These are phyloP conservation scores for Colletotrichum melonis DNA, from an alignment of 2,329 filamentous ascomycete species.

Conservation along the genomic window DNA sequence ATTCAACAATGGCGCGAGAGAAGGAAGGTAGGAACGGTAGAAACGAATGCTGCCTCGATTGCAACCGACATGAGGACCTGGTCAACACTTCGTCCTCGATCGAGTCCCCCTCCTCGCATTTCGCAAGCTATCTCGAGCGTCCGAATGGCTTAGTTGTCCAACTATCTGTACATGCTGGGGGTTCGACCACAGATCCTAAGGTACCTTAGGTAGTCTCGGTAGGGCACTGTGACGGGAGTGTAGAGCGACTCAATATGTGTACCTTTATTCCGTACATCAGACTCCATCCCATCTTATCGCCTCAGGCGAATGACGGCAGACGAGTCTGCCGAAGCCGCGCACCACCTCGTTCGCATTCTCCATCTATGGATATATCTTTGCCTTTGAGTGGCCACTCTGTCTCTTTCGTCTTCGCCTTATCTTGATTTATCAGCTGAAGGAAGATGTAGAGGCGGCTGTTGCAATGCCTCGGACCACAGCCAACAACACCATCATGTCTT, in stretches of 20 bases:
- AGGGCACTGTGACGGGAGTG: not conserved
- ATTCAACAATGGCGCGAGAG: not conserved
- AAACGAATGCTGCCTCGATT: not conserved
- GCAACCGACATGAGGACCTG: not conserved
- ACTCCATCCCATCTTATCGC: constrained; percentile 25
- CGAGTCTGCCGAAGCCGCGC: constrained; percentile 7
- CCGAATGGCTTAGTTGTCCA: not conserved
- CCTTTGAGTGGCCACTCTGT: not conserved
- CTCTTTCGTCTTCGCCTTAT: constrained; percentile 13
- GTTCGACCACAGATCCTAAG: not conserved
- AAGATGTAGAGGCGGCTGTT: not conserved
- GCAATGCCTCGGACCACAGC: not conserved
- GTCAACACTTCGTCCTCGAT: not conserved
- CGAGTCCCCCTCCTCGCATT: not conserved
- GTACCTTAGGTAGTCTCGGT: too few species aligned
- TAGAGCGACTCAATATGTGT: not conserved
- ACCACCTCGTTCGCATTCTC: constrained; percentile 1
- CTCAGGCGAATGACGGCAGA: constrained; percentile 12
- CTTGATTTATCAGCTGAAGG: constrained; percentile 31
- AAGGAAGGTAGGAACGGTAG: not conserved
- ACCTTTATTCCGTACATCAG: not conserved
- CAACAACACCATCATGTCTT: not conserved
- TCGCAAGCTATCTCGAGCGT: too few species aligned
- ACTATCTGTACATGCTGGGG: not conserved
- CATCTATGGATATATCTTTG: not conserved